A percentile compares a stretch with the other conserved stretches of the same genome.
Evolutionary conservation across 2,329 filamentous ascomycete genomes (phyloP).

Genomic region (Chrysoporthe austroafricana): DNA sequence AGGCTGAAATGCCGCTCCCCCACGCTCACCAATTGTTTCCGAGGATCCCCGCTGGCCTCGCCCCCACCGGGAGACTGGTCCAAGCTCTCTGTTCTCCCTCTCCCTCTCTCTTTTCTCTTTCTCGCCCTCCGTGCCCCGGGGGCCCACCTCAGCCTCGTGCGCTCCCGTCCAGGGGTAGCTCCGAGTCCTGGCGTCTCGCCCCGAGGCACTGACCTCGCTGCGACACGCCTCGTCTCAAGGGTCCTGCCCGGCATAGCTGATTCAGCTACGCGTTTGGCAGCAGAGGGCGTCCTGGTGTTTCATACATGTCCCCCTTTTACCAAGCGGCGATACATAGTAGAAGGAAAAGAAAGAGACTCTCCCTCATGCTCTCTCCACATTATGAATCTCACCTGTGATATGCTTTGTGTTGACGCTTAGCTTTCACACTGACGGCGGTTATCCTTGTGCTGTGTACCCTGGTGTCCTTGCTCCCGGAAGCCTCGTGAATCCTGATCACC

Average conservation of each 20-base stretch:
- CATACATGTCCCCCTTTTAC: constrained; percentile 7
- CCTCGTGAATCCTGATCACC: background rate
- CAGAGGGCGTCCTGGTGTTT: constrained; percentile 20
- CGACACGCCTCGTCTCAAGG: constrained; percentile 38
- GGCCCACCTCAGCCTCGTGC: constrained; percentile 22
- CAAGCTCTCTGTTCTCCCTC: background rate
- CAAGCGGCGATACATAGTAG: background rate
- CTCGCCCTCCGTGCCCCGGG: background rate
- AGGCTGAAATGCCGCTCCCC: background rate
- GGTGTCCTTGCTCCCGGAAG: background rate
- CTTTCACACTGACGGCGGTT: constrained; percentile 20
- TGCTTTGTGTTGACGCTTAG: background rate
- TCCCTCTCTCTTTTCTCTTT: background rate
- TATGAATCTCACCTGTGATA: background rate
- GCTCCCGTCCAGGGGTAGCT: constrained; percentile 9
- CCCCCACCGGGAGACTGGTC: background rate
- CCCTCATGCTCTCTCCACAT: background rate
- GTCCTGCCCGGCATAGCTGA: constrained; percentile 9
- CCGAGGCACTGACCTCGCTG: constrained; percentile 30
- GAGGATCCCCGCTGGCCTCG: background rate
- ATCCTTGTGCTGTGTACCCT: constrained; percentile 14
- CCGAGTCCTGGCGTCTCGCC: constrained; percentile 3
- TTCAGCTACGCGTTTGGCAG: background rate
- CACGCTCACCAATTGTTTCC: background rate
- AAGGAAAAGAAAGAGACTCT: background rate